Evolutionary conservation across 2,329 filamentous ascomycete genomes (phyloP).

Genomic region (Neopestalotiopsis sp.): DNA sequence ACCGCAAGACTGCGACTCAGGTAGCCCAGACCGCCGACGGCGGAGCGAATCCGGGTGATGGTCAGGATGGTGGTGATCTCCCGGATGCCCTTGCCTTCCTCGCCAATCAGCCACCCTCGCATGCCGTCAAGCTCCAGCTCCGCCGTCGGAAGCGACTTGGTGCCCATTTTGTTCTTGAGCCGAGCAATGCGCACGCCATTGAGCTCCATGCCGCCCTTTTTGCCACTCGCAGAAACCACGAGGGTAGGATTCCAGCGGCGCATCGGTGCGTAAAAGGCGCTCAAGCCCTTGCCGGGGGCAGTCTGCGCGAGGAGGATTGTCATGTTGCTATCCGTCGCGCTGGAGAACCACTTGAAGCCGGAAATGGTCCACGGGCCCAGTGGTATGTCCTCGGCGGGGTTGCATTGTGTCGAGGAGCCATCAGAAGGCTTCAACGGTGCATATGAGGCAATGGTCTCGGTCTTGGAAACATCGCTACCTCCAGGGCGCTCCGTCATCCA

Average conservation of each 20-base stretch:
- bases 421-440: constrained; percentile 16
- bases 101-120: constrained; percentile 60
- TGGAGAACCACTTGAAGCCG: constrained; percentile 70
- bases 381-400: constrained; percentile 23
- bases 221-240: constrained; percentile 12
- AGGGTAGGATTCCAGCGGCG: constrained; percentile 26
- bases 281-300: constrained; percentile 42
- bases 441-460: constrained; percentile 55
- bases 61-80: constrained; percentile 66
- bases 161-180: constrained; percentile 68
- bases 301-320: constrained; percentile 61
- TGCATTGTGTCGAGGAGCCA: constrained; percentile 20
- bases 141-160: constrained; percentile 63
- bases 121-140: constrained; percentile 60
- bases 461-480: constrained; percentile 61
- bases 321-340: constrained; percentile 65
- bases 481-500: constrained; percentile 68
- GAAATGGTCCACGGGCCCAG: constrained; percentile 50
- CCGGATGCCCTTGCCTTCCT: constrained; percentile 60
- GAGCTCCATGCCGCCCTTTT: constrained; percentile 40
- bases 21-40: constrained; percentile 44
- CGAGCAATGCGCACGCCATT: constrained; percentile 64
- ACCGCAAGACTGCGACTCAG: constrained; percentile 52
- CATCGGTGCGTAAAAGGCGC: constrained; percentile 61
- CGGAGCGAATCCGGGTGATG: constrained; percentile 56